A percentile compares a stretch with the other conserved stretches of the same genome.
Conservation (phyloP, 306 rosid genomes). For the Vicia villosa region DNA sequence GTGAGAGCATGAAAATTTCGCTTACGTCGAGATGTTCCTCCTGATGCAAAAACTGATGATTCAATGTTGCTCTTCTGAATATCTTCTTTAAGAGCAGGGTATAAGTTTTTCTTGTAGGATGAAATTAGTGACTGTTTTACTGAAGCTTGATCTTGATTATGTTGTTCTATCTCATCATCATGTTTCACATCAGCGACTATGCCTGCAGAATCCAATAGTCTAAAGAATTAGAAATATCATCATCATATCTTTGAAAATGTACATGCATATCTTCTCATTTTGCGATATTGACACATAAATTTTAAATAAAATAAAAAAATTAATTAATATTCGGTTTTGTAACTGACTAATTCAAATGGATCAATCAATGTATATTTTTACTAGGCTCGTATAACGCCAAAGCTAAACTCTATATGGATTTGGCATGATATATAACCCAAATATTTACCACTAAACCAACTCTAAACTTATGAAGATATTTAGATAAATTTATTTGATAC, state of each 20-base stretch:
- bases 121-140: slow-evolving; percentile 67
- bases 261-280: not conserved
- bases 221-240: slow-evolving; percentile 8
- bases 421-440: too few relatives aligned
- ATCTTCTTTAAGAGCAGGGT: slow-evolving; percentile 73
- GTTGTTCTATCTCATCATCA: slow-evolving; percentile 60
- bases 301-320: too few relatives aligned
- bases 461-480: too few relatives aligned
- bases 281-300: too few relatives aligned
- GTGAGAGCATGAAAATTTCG: slow-evolving; percentile 7
- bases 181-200: slow-evolving; percentile 66
- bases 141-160: slow-evolving; percentile 61
- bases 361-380: too few relatives aligned
- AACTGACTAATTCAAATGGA: too few relatives aligned
- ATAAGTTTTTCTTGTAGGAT: slow-evolving; percentile 66
- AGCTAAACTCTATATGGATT: too few relatives aligned
- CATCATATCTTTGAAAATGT: not conserved
- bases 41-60: slow-evolving; percentile 34
- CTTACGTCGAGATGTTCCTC: slow-evolving; percentile 60
- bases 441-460: too few relatives aligned
- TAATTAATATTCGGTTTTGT: too few relatives aligned
- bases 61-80: slow-evolving; percentile 45
- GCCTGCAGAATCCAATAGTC: slow-evolving; percentile 48
- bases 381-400: too few relatives aligned
- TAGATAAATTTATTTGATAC: too few relatives aligned